Base-by-base conservation (phyloP, 306 rosid species). In the Cicer arietinum region DNA sequence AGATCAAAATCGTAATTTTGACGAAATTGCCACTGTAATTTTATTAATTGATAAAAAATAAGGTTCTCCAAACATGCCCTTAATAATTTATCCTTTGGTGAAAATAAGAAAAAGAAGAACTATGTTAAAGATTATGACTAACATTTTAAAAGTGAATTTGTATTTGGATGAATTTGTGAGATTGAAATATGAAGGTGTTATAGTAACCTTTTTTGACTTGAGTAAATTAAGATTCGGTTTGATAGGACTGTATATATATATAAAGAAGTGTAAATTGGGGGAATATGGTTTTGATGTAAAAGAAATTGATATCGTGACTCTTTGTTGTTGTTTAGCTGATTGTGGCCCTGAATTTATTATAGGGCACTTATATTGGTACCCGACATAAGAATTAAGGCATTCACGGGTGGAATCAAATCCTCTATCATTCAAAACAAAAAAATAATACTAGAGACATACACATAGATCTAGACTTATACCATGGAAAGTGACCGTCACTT, bases 341-440 rank as follows among this genome's bases (percentile, higher is more conserved):
- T 39, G 71, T 78, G 81, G 81, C 71, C 58, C 48, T 78, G 56
- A 69, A 50, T 71, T 42, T 69, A 70, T 69, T 37, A 44, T 11
- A 30, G 37, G 53, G 12, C 40, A 53, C 10, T 39, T 16, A 13
- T 12, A 13, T 77, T 68, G 62, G 69, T 58, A 59, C 53, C n/a
- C 81, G 81, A 69, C 81, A 69, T 48, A 10, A 60, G 65, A 78
- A 69, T 69, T 59, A 78, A 78, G 64, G 7, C 77, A 78, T 40
- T 78, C 81, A 85, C 90, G 92, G 87, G 94, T 73, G 69, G 67
- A 59, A 84, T 75, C 73, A 80, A 82, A 51, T 74, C 61, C 53
- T 59, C 65, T 65, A 66, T 77, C 60, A 58, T 74, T 67, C 35
- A 78, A 53, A 51, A 66, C 44, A 67, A 67, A 22, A 40, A 14